phyloP scores from a whole-genome alignment of 2,329 filamentous ascomycete species.

The Claviceps sp. region DNA sequence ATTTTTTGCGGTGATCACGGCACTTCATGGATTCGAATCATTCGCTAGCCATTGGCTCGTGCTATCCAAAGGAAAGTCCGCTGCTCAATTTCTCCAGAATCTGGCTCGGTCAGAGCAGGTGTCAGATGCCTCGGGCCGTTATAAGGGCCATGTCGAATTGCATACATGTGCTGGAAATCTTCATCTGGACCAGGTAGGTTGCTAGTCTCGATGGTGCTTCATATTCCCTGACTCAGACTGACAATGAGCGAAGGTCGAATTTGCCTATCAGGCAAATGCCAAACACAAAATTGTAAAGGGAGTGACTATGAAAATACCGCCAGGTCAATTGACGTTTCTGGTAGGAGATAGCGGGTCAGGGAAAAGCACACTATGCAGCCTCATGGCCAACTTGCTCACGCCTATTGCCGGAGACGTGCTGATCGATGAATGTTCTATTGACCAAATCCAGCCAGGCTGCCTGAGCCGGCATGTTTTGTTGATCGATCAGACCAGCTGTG shows the following conservation, averaged over 20 bases:
- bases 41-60: conserved; percentile 66
- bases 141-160: conserved; percentile 15
- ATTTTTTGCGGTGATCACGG: conserved; percentile 70
- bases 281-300: conserved; percentile 44
- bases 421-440: conserved; percentile 51
- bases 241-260: conserved; percentile 46
- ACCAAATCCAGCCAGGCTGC: conserved; percentile 55
- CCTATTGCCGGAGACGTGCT: conserved; percentile 50
- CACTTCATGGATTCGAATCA: conserved; percentile 60
- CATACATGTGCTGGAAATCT: conserved; percentile 50
- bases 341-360: conserved; percentile 81
- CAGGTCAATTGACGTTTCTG: conserved; percentile 63
- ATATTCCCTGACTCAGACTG: not conserved
- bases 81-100: conserved; percentile 47
- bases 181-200: conserved; percentile 50
- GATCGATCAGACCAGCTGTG: conserved; percentile 65
- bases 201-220: not conserved
- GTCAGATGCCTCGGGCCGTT: not conserved
- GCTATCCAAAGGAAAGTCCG: conserved; percentile 65
- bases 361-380: conserved; percentile 75
- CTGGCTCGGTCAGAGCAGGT: conserved; percentile 18
- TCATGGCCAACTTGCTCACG: conserved; percentile 67
- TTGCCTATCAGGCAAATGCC: conserved; percentile 64
- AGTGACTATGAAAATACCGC: conserved; percentile 55
- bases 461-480: conserved; percentile 65